These are phyloP conservation scores for Fusarium abutilonis DNA, from an alignment of 2,329 filamentous ascomycete species.

Conservation along the genomic window DNA sequence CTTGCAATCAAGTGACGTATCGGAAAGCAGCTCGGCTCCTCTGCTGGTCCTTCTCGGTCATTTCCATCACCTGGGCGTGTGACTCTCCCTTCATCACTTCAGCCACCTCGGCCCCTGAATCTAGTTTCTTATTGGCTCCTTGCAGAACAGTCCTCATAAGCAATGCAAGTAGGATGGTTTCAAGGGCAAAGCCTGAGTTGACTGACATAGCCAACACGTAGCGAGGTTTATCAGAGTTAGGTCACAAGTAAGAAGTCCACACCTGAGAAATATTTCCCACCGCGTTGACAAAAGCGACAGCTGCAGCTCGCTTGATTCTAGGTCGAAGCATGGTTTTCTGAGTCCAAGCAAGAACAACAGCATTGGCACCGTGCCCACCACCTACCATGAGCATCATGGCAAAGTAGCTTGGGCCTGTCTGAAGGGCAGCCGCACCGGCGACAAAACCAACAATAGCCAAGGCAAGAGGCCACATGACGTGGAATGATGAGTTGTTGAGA, in stretches of 20 bases:
- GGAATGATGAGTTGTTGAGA: slow-evolving; percentile 19
- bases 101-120: slow-evolving; percentile 11
- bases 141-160: slow-evolving; percentile 12
- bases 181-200: slow-evolving; percentile 18
- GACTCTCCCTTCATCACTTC: slow-evolving; percentile 22
- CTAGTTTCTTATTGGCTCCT: slow-evolving; percentile 17
- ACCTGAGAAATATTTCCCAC: slow-evolving; percentile 22
- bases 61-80: slow-evolving; percentile 7
- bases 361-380: slow-evolving; percentile 19
- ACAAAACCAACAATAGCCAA: slow-evolving; percentile 18
- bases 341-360: slow-evolving; percentile 18
- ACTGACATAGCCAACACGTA: slow-evolving; percentile 18
- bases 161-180: slow-evolving; percentile 3
- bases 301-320: slow-evolving; percentile 19
- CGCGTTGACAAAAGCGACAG: slow-evolving; percentile 13
- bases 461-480: slow-evolving; percentile 19
- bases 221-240: slow-evolving; percentile 6
- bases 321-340: slow-evolving; percentile 20
- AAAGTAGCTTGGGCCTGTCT: slow-evolving; percentile 15
- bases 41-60: slow-evolving; percentile 9
- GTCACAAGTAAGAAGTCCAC: slow-evolving; percentile 17
- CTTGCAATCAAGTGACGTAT: slow-evolving; percentile 3
- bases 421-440: slow-evolving; percentile 10
- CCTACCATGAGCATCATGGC: slow-evolving; percentile 27
- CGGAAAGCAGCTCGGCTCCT: slow-evolving; percentile 15